A percentile compares a stretch with the other conserved stretches of the same genome.
These are phyloP conservation scores for Trichoderma koningii DNA, from an alignment of 2,329 filamentous ascomycete species.

Conservation along the genomic window DNA sequence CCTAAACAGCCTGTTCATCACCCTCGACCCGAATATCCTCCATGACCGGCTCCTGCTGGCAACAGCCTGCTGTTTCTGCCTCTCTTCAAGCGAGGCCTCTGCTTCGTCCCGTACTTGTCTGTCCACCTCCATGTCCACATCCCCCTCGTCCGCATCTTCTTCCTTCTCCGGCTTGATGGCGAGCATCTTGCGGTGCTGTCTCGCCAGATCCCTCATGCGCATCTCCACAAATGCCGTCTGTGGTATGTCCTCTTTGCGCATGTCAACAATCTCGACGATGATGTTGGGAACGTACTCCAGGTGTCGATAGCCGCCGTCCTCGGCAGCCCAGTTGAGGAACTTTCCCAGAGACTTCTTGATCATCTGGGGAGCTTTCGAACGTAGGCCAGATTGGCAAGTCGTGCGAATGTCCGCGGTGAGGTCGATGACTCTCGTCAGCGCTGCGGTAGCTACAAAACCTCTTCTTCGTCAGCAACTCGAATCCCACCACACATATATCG, in stretches of 20 bases:
- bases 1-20: slow-evolving; percentile 2
- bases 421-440: slow-evolving; percentile 45
- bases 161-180: slow-evolving; percentile 33
- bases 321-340: slow-evolving; percentile 46
- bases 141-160: not conserved
- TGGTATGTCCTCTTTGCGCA: slow-evolving; percentile 33
- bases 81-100: not conserved
- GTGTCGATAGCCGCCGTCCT: slow-evolving; percentile 43
- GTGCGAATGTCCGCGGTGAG: slow-evolving; percentile 43
- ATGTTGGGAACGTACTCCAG: slow-evolving; percentile 45
- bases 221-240: slow-evolving; percentile 42
- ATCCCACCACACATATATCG: not conserved
- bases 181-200: slow-evolving; percentile 43
- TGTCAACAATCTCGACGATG: slow-evolving; percentile 43
- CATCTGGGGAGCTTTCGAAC: slow-evolving; percentile 37
- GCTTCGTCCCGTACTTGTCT: not conserved
- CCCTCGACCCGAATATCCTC: not conserved
- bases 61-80: not conserved
- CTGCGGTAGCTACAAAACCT: slow-evolving; percentile 41
- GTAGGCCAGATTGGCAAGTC: slow-evolving; percentile 41
- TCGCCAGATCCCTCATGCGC: slow-evolving; percentile 42
- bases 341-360: slow-evolving; percentile 42
- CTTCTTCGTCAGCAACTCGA: slow-evolving; percentile 27
- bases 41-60: not conserved
- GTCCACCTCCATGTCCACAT: slow-evolving; percentile 34